A percentile compares a stretch with the other conserved stretches of the same genome.
phyloP scores from a whole-genome alignment of 257 asterid genomes.

The Solanum lignicaule region DNA sequence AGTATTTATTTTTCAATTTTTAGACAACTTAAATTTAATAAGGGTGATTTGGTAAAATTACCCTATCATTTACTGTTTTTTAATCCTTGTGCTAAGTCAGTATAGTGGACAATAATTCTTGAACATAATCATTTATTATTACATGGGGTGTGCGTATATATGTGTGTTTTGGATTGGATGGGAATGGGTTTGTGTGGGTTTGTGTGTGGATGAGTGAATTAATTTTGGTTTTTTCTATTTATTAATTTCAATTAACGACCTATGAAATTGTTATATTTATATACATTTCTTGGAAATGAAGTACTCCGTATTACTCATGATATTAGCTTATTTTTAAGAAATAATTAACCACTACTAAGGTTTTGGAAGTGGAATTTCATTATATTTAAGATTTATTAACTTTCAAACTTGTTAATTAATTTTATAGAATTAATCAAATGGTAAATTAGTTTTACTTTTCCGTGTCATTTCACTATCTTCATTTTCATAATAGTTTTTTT shows the following conservation, averaged over 20 bases:
- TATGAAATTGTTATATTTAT: neutral
- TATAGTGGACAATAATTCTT: no score
- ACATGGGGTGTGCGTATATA: no score
- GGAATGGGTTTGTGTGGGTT: neutral
- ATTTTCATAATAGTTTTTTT: no score
- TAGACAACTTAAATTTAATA: no score
- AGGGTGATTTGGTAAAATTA: neutral
- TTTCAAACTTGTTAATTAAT: neutral
- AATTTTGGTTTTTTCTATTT: neutral
- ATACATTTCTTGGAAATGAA: neutral
- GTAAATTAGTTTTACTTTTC: neutral
- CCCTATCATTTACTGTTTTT: no score
- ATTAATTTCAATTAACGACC: neutral
- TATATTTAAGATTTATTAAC: neutral
- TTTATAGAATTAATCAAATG: neutral
- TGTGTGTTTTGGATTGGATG: neutral
- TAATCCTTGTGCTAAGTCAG: no score
- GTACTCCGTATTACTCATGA: neutral
- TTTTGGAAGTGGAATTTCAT: neutral
- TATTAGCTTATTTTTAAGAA: no score
- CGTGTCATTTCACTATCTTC: neutral
- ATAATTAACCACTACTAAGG: neutral
- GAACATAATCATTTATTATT: neutral
- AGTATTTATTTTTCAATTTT: no score
- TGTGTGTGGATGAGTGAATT: neutral